These are phyloP conservation scores for Fusarium fracticaudum DNA, from an alignment of 2,329 filamentous ascomycete species.

Conservation along the genomic window DNA sequence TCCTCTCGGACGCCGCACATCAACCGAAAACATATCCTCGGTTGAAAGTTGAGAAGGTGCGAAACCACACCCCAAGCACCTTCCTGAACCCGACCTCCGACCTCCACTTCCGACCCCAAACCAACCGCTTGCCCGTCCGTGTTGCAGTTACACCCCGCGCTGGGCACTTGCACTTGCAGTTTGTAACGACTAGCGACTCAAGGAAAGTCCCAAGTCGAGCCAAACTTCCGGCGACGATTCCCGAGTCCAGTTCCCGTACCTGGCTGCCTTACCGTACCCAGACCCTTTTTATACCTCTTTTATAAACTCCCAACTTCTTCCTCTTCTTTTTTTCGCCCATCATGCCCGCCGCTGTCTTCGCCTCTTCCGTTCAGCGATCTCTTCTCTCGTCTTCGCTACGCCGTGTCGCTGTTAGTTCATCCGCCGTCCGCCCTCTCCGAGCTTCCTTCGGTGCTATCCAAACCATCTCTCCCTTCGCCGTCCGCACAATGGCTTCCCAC, in stretches of 20 bases:
- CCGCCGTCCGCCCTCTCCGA: constrained; percentile 47
- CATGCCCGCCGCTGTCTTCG: constrained; percentile 43
- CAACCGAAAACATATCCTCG: constrained; percentile 42
- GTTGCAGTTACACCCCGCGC: constrained; percentile 15
- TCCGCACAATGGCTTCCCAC: constrained; percentile 68
- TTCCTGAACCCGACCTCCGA: constrained; percentile 21
- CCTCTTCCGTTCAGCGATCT: constrained; percentile 45
- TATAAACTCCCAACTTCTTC: constrained; percentile 38
- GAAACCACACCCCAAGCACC: constrained; percentile 22
- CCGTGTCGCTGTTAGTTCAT: constrained; percentile 40
- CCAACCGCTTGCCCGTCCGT: constrained; percentile 22
- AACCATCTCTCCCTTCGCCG: constrained; percentile 66
- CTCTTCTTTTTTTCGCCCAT: constrained; percentile 38
- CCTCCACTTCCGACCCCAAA: constrained; percentile 29
- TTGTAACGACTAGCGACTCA: background rate
- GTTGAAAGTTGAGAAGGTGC: constrained; percentile 20
- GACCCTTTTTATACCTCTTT: constrained; percentile 38
- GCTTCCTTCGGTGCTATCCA: constrained; percentile 59
- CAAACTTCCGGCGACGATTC: constrained; percentile 36
- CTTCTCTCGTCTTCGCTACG: constrained; percentile 45
- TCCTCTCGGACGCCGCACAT: constrained; percentile 41
- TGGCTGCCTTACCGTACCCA: constrained; percentile 6
- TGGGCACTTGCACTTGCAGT: constrained; percentile 24
- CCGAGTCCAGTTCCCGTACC: constrained; percentile 34
- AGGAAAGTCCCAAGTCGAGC: constrained; percentile 7